Evolutionary conservation across 371 early-diverging fungal species (phyloP), one percentile per base, ranked within the genome.

Genomic region (Lichtheimia ramosa): DNA sequence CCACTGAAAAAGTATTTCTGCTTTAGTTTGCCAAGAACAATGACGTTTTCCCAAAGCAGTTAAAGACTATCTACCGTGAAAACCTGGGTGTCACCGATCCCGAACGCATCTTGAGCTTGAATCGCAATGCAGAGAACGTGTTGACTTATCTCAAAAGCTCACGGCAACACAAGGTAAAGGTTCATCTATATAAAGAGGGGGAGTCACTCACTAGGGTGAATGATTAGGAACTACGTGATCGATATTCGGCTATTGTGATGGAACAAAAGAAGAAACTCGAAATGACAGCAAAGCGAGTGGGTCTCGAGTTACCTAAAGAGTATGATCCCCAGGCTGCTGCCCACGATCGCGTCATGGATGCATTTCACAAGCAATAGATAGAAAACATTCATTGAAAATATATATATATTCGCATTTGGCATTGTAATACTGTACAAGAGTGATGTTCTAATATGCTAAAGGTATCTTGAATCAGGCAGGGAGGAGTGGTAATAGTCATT

Each of bases 211-310:
- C n/a, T n/a, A n/a, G n/a, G n/a, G n/a, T n/a, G n/a, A n/a, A 6
- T 42, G 5, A 5, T 20, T 39, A 70, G 71, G 67, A 65, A 66
- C 70, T 79, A 24, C 70, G 76, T 48, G 80, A 69, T 10, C 49
- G 65, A n/a, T 79, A 79, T 39, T 64, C 74, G 34, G 71, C 74
- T 12, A 62, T 76, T 61, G 66, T 79, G 5, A 53, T 79, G 64
- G 80, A 79, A 48, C 80, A 79, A 54, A 75, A 73, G 67, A 76
- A 73, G 53, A 66, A 65, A 27, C 70, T 79, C 55, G 80, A 79
- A 50, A 63, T 79, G 51, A 68, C 74, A 40, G 80, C 80, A 18
- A 69, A 76, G 13, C 74, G 76, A 16, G 80, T 79, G n/a, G 80
- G 80, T 28, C 63, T 79, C 41, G 62, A 76, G 39, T 57, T 79